Conservation (phyloP, 2,329 filamentous ascomycete species). For the Amauroascus niger region DNA sequence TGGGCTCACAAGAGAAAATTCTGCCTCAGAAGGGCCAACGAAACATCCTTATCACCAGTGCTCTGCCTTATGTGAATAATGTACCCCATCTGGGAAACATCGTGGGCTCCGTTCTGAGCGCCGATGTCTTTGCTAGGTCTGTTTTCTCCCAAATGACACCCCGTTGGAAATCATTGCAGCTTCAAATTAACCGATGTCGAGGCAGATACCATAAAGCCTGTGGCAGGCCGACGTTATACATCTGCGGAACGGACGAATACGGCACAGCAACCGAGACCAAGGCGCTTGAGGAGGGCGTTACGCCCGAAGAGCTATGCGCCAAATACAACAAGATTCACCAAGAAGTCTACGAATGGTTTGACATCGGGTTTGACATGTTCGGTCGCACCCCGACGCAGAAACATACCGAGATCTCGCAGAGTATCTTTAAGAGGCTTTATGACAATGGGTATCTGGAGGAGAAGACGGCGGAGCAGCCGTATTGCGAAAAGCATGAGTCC, state of each 20-base stretch:
- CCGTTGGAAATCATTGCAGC: constrained; percentile 12
- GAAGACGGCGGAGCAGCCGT: constrained; percentile 77
- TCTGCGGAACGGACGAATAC: constrained; percentile 78
- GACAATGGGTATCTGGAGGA: constrained; percentile 84
- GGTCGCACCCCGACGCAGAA: constrained; percentile 80
- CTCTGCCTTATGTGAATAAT: constrained; percentile 75
- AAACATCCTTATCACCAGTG: constrained; percentile 84
- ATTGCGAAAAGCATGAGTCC: constrained; percentile 65
- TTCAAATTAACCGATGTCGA: background rate
- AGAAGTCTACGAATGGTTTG: constrained; percentile 92
- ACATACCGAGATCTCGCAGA: constrained; percentile 87
- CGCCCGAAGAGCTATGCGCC: constrained; percentile 73
- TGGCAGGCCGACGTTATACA: constrained; percentile 18
- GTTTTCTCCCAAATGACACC: constrained; percentile 16
- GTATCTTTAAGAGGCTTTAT: constrained; percentile 79
- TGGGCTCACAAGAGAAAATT: constrained; percentile 18
- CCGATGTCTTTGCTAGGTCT: constrained; percentile 63
- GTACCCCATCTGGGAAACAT: constrained; percentile 82
- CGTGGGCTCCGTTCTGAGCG: constrained; percentile 75
- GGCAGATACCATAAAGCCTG: constrained; percentile 20
- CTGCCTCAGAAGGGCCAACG: constrained; percentile 52
- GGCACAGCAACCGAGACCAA: constrained; percentile 94
- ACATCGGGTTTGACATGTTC: constrained; percentile 89
- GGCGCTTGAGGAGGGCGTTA: constrained; percentile 76
- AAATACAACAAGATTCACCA: constrained; percentile 89